Base-by-base conservation (phyloP, 208 protist species). In the Lotmaria passim region DNA sequence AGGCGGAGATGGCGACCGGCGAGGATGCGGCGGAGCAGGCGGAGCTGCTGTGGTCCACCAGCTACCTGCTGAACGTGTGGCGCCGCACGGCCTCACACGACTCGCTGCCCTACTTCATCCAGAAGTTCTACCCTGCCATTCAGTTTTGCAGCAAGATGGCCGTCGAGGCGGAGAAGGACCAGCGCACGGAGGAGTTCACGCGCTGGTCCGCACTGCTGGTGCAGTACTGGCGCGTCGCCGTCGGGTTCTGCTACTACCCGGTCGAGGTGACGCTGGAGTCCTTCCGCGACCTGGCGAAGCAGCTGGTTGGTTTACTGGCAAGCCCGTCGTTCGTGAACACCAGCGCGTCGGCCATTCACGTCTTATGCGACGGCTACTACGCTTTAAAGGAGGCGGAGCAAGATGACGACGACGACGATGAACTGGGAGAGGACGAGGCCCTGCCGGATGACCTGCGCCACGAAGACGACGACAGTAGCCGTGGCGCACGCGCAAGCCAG, bases 191-290 rank as follows among this genome's bases (percentile, higher is more conserved):
- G 51, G 79, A 91, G 38, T 73, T 77, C 47, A 73, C 73, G 24
- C 86, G 80, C 23, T 93, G 87, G 88, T 81, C 77, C 19, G 83
- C 86, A 15, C 74, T 96, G 38, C 75, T 85, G 47, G 70, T 81
- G 63, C 91, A 96, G 68, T 89, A 86, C 68, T 93, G 87, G 86
- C 83, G 91, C 44, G 70, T 96, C 12, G 78, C 71, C 17, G 79
- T 86, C 36, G 91, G 87, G 28, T 96, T 96, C 69, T 96, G 85
- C 60, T 79, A 93, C 64, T 92, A 93, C 69, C 91, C 91, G 10
- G 73, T 78, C 24, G 75, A 82, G 31, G 77, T 96, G 15, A 90
- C 82, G 34, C 78, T 82, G 34, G 79, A 90, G 26, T 80, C 85
- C 0, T 96, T 93, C 59, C 86, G 86, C 28, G 86, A 93, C 38